Evolutionary conservation across 768 basidiomycete species (phyloP), one percentile per base, ranked within the genome.

Genomic region (Suillus sp.): DNA sequence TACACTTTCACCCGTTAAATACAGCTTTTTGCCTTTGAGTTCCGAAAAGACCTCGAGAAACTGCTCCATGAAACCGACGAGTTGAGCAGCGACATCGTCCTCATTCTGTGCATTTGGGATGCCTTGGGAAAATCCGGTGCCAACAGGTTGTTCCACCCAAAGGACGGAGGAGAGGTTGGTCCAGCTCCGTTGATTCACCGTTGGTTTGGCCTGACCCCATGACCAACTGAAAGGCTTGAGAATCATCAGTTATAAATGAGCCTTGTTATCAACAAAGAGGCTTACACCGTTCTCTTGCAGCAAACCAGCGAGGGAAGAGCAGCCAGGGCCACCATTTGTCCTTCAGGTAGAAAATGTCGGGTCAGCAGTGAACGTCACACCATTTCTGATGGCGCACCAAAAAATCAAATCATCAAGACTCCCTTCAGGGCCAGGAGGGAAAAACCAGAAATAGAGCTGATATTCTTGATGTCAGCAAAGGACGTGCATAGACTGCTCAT

Each of bases 381-480:
- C 10, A 10, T n/a, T n/a, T 11, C 4, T 45, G 43, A 45, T 5
- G 43, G n/a, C 43, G 22, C 22, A 47, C 45, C 45, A 47, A 14
- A 47, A 47, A 14, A 22, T 25, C 5, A 47, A 47, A 14, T 47
- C 22, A 14, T 47, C 45, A 47, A 47, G 45, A 47, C 45, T 89
- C 25, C 90, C 90, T 67, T 85, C 76, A 0, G 88, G 88, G 4
- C 89, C 90, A 2, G 90, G 88, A 61, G 90, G 91, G 78, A 91
- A 92, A 75, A 91, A 88, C 90, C 91, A 92, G 76, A 92, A 92
- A 78, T 88, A 92, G 18, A 91, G 81, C 89, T 47, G 22, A 22
- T 25, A 13, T 22, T 0, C 22, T 25, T 14, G 11, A 25, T 47
- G 0, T 47, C 22, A 47, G 6, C 45, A 14, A 14, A 25, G 13